phyloP scores from a whole-genome alignment of 78 protist species.

The Diacronema lutheri region DNA sequence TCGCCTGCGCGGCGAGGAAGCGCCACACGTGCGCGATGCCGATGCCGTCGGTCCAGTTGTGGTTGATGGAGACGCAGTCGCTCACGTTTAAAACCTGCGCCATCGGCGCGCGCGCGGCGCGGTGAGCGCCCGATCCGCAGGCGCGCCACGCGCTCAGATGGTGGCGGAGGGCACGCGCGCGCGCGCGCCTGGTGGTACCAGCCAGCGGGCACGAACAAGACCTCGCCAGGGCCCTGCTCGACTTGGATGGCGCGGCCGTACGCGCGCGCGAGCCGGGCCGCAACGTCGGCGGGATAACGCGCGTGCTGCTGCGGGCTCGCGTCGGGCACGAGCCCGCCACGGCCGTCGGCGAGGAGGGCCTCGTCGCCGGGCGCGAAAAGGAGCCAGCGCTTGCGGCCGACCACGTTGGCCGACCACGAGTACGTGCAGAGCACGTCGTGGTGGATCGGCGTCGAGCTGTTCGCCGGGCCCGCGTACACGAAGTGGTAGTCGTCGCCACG shows the following conservation, averaged over 20 bases:
- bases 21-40: too few species aligned
- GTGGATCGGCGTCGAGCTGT: constrained; percentile 20
- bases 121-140: too few species aligned
- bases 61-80: constrained; percentile 8
- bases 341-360: background rate
- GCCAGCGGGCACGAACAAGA: constrained; percentile 27
- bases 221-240: background rate
- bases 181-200: constrained; percentile 36
- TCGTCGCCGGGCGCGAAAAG: background rate
- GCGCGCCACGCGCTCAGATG: too few species aligned
- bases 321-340: too few species aligned
- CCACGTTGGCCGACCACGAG: constrained; percentile 15
- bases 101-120: too few species aligned
- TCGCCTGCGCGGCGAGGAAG: too few species aligned
- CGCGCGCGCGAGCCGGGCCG: background rate
- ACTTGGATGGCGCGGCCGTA: background rate
- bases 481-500: constrained; percentile 27
- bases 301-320: too few species aligned
- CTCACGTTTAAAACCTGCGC: background rate
- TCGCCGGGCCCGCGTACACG: constrained; percentile 9
- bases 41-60: constrained; percentile 12
- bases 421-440: constrained; percentile 7
- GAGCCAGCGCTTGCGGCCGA: background rate
- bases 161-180: too few species aligned
- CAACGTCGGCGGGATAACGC: too few species aligned